Percentiles rank a stretch among this genome's conserved stretches.
These are phyloP conservation scores for Petrea volubilis DNA, from an alignment of 257 asterid genomes.

Conservation along the genomic window DNA sequence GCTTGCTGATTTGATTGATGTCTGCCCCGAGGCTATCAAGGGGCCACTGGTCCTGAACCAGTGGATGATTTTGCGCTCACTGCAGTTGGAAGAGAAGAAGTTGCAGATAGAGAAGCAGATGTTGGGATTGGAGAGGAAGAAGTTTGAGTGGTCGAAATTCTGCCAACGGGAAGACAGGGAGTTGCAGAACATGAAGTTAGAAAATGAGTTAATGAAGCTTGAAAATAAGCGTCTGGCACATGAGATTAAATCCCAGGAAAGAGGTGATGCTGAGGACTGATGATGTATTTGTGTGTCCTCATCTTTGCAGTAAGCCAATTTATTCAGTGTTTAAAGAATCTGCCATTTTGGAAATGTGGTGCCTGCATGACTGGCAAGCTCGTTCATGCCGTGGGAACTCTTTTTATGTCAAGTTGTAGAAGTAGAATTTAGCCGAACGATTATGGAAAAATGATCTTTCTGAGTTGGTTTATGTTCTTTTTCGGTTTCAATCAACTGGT, in stretches of 20 bases:
- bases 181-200: slow-evolving; percentile 36
- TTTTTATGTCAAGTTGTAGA: not conserved
- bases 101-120: slow-evolving; percentile 32
- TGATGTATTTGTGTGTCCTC: not conserved
- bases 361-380: too few relatives aligned
- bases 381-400: not conserved
- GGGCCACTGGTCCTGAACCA: not conserved
- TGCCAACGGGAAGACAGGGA: slow-evolving; percentile 35
- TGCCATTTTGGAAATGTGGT: too few relatives aligned
- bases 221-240: slow-evolving; percentile 40
- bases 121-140: slow-evolving; percentile 41
- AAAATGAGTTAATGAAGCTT: slow-evolving; percentile 42
- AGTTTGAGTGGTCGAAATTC: slow-evolving; percentile 20
- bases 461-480: too few relatives aligned
- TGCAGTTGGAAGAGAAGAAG: slow-evolving; percentile 33
- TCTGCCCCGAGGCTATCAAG: slow-evolving; percentile 11
- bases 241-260: slow-evolving; percentile 28
- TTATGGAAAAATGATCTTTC: too few relatives aligned
- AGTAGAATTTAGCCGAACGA: too few relatives aligned
- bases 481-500: too few relatives aligned
- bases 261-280: not conserved
- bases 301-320: too few relatives aligned
- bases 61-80: not conserved
- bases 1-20: not conserved
- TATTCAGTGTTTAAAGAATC: too few relatives aligned